Conservation (phyloP, 2,329 filamentous ascomycete genomes). For the Zasmidium cellare region DNA sequence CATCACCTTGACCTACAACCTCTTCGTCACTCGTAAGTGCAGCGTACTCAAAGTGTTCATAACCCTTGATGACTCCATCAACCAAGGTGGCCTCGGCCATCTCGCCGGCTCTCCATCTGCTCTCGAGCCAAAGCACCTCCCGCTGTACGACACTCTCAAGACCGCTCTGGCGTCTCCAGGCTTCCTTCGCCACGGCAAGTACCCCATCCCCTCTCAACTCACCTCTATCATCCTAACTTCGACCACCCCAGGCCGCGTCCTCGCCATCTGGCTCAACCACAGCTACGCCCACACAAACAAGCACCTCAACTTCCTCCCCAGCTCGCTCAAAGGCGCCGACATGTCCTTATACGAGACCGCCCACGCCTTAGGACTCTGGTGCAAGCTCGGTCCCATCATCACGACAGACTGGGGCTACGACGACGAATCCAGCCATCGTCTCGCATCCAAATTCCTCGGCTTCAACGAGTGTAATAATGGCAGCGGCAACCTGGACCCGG, state of each 20-base stretch:
- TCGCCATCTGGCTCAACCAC: constrained; percentile 25
- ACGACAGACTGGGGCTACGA: neutral
- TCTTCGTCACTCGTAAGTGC: constrained; percentile 47
- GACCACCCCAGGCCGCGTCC: constrained; percentile 7
- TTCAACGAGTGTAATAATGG: neutral
- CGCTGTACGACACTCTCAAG: neutral
- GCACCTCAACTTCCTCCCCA: constrained; percentile 19
- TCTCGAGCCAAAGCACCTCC: constrained; percentile 31
- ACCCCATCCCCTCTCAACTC: neutral
- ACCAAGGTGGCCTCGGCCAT: neutral
- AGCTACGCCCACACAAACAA: constrained; percentile 26
- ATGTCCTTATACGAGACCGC: constrained; percentile 25
- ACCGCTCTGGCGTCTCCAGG: constrained; percentile 1
- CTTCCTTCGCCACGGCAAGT: constrained; percentile 37
- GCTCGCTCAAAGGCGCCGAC: constrained; percentile 28
- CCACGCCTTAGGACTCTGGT: neutral
- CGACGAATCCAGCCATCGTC: neutral
- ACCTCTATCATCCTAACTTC: neutral
- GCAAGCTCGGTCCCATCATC: neutral
- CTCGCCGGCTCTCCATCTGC: neutral
- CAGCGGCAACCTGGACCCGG: neutral
- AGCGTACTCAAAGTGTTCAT: no score
- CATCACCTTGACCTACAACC: constrained; percentile 61
- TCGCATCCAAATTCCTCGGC: neutral
- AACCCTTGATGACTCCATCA: neutral